Evolutionary conservation across 2,329 filamentous ascomycete genomes (phyloP), one percentile per base, ranked within the genome.

Genomic region (Pseudocercospora cruenta): DNA sequence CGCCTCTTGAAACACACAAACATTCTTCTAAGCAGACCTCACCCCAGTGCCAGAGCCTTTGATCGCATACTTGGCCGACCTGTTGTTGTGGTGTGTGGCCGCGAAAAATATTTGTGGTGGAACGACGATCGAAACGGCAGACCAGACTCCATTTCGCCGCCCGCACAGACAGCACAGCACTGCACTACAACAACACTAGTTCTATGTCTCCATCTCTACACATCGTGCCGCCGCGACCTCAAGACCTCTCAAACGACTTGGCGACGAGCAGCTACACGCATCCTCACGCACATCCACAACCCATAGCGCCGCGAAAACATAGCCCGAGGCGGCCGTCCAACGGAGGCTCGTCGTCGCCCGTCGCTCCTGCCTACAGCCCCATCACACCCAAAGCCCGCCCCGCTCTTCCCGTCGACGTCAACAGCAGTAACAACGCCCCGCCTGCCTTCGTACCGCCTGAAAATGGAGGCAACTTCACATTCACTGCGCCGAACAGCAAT

Each of bases 351-450:
- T 65, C 66, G 12, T 71, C 69, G 61, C 70, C 70, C 22, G 61
- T 67, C 33, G 69, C 69, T n/a, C 75, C 75, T 9, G 72, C 66
- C 24, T 77, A 75, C 70, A 72, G 69, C 53, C 75, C 75, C 58
- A 77, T 77, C 66, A 77, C 75, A 5, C 75, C 75, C 36, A 77
- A 76, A 66, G 74, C 72, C 39, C 71, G 72, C 58, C 75, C 75
- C 26, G 70, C 69, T 8, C 67, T 77, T 21, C 74, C 74, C 8
- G 74, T 67, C 12, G 62, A 62, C 39, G 51, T 26, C 16, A 6
- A 19, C 39, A 43, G 5, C 39, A 19, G 16, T 14, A 43, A 43
- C 53, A 57, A 58, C 22, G 47, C 24, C 16, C 55, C 58, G 45
- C 49, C 67, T 4, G 49, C 66, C 26, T 64, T 66, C 21, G 55